Base-by-base conservation (phyloP, 2,329 filamentous ascomycete genomes). In the Aaosphaeria arxii region DNA sequence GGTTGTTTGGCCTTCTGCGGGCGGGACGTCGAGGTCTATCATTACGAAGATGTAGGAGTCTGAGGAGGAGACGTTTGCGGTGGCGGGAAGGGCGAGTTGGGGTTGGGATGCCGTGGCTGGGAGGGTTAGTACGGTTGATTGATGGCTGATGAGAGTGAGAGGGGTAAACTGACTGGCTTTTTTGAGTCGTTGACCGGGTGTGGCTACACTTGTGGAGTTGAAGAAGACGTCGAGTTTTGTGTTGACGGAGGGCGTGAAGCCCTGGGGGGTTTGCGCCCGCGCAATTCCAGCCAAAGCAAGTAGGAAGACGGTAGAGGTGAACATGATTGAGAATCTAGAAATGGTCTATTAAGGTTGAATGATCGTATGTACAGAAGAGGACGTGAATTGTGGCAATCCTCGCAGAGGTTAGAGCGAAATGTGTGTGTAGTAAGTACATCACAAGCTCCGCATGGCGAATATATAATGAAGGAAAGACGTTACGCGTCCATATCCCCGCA, bases 31-130 rank as follows among this genome's bases (percentile, higher is more conserved):
- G 7, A 69, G 59, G 44, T 69, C 66, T 13, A 69, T 43, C 66
- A 69, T 69, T 24, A 69, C 56, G 51, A 67, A 69, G 51, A 69
- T 57, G 54, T 57, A 69, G 3, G 61, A 65, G 2, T 59, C 56
- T 29, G 24, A 49, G 11, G 48, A 24, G 41, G 55, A 55, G 30
- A 51, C 41, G 28, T 49, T 50, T 28, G 49, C 43, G 35, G 13
- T 28, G 9, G 38, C 6, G 9, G 45, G 40, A 11, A 67, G 30
- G 7, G 62, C 66, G 43, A 69, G 48, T 44, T 59, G 58, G 9
- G 66, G 66, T 49, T 62, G 57, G 17, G 30, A 53, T 30, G 59
- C 49, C 1, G 60, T 64, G 44, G 48, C 64, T 69, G 40, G 7
- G 2, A 36, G 9, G 33, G 33, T 36, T 36, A 36, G 33, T 11